Conservation (phyloP, 1,284 basidiomycete species). For the Meripilus lineatus region DNA sequence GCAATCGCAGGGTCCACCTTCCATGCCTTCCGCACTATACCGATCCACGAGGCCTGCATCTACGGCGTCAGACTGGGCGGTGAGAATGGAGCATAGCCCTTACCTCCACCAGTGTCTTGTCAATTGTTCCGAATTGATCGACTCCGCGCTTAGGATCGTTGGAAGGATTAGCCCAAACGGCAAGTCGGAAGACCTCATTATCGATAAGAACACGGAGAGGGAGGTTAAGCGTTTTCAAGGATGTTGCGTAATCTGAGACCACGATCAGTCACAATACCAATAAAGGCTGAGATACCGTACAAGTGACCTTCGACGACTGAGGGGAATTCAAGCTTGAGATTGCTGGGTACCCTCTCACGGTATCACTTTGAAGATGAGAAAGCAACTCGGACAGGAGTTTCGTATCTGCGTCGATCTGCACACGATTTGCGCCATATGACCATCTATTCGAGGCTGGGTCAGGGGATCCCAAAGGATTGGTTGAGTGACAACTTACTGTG, state of each 20-base stretch:
- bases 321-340: constrained; percentile 68
- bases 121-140: constrained; percentile 54
- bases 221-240: constrained; percentile 49
- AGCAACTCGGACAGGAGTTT: constrained; percentile 84
- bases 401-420: constrained; percentile 87
- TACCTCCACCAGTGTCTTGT: constrained; percentile 60
- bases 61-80: constrained; percentile 10
- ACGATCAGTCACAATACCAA: constrained; percentile 6
- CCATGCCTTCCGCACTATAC: constrained; percentile 76
- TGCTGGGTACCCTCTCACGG: constrained; percentile 55
- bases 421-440: constrained; percentile 90
- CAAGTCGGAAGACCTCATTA: constrained; percentile 84
- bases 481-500: constrained; percentile 69
- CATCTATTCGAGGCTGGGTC: constrained; percentile 50
- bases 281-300: constrained; percentile 32
- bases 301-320: constrained; percentile 34
- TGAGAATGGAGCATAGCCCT: constrained; percentile 13
- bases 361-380: constrained; percentile 71
- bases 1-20: constrained; percentile 79
- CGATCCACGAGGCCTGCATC: constrained; percentile 63
- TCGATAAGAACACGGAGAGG: constrained; percentile 83
- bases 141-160: constrained; percentile 68
- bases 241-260: constrained; percentile 48
- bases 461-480: too few species aligned
- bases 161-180: constrained; percentile 89